Evolutionary conservation across 2,329 filamentous ascomycete species (phyloP).

Genomic region (Lecanicillium sp.): DNA sequence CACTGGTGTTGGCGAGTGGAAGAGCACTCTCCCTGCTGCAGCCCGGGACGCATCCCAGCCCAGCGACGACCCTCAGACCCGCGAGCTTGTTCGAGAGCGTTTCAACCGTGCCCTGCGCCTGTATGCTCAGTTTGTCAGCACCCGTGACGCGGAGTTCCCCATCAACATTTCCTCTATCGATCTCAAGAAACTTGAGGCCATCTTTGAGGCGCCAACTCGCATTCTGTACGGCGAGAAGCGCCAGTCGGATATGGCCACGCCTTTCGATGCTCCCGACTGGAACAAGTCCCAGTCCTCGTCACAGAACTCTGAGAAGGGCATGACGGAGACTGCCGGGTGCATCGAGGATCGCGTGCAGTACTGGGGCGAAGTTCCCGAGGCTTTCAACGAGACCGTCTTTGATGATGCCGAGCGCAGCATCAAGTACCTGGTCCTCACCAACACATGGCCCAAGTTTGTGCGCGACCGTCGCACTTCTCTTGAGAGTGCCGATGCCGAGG

Average conservation of each 20-base stretch:
- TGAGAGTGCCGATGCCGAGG: constrained; percentile 10
- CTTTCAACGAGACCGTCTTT: constrained; percentile 46
- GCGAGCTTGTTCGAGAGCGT: constrained; percentile 31
- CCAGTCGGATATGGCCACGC: constrained; percentile 28
- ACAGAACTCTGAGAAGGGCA: constrained; percentile 2
- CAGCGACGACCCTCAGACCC: constrained; percentile 8
- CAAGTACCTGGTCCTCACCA: constrained; percentile 60
- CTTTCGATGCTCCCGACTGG: constrained; percentile 22
- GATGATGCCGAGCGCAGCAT: constrained; percentile 52
- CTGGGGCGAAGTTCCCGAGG: constrained; percentile 35
- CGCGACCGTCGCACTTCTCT: constrained; percentile 23
- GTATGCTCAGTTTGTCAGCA: constrained; percentile 53
- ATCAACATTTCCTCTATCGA: constrained; percentile 54
- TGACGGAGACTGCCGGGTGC: neutral
- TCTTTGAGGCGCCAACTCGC: constrained; percentile 48
- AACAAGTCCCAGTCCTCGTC: constrained; percentile 3
- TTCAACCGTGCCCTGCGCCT: constrained; percentile 54
- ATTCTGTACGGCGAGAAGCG: constrained; percentile 28
- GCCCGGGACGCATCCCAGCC: constrained; percentile 9
- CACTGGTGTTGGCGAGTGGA: constrained; percentile 50
- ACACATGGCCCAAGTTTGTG: constrained; percentile 58
- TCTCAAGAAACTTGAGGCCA: constrained; percentile 39
- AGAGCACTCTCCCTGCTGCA: constrained; percentile 24
- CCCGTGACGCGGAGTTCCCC: constrained; percentile 53
- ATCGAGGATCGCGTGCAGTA: constrained; percentile 18